These are phyloP conservation scores for Lanmaoa pseudosensibilis DNA, from an alignment of 768 basidiomycete species.

Conservation along the genomic window DNA sequence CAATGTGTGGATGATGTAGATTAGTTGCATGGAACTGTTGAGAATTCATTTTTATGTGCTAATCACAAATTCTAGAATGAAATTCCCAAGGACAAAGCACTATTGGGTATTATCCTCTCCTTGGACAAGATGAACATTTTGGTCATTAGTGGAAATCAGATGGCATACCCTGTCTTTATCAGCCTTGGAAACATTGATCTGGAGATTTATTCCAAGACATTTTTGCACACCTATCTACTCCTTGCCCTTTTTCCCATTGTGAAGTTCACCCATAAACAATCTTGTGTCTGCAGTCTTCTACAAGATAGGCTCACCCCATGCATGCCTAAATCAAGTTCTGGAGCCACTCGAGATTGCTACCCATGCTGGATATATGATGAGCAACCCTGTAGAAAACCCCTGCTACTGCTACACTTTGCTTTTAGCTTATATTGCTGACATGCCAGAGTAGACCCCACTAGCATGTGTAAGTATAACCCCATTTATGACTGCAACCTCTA, in stretches of 20 bases:
- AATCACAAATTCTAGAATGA: too few species aligned
- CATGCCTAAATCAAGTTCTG: constrained; percentile 22
- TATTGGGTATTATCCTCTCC: too few species aligned
- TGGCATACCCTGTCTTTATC: too few species aligned
- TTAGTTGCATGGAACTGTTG: too few species aligned
- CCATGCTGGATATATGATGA: constrained; percentile 27
- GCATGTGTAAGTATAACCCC: not conserved
- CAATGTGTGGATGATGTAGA: too few species aligned
- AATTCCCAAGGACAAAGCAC: too few species aligned
- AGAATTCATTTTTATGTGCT: too few species aligned
- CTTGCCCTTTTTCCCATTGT: constrained; percentile 17
- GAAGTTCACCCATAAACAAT: constrained; percentile 14
- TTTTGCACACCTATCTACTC: constrained; percentile 11
- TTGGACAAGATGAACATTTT: too few species aligned
- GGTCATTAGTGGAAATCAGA: too few species aligned
- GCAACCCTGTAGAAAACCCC: constrained; percentile 21
- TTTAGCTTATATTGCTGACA: constrained; percentile 34
- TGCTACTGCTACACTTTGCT: constrained; percentile 30
- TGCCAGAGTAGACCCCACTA: constrained; percentile 22
- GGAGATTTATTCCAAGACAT: too few species aligned
- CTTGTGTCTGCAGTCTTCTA: constrained; percentile 12
- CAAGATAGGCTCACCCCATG: constrained; percentile 17
- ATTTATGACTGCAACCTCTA: too few species aligned
- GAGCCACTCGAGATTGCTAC: constrained; percentile 33
- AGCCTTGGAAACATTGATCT: too few species aligned